A percentile compares a stretch with the other conserved stretches of the same genome.
These are phyloP conservation scores for Neonectria coccinea DNA, from an alignment of 2,329 filamentous ascomycete species.

Conservation along the genomic window DNA sequence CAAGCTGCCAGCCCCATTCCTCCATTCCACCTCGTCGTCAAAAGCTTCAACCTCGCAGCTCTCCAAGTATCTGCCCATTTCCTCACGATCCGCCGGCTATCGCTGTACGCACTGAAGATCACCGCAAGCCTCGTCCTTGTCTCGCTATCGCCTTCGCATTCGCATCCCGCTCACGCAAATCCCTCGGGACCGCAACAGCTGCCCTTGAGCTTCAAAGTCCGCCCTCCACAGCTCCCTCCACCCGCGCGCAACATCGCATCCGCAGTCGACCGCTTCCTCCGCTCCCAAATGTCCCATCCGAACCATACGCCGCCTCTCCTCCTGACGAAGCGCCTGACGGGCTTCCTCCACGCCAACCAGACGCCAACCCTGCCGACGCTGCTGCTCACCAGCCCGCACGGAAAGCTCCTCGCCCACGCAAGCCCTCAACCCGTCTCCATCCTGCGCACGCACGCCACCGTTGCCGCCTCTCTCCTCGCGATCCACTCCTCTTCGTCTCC, in stretches of 20 bases:
- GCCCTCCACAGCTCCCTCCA: neutral
- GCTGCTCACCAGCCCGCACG: conserved; percentile 69
- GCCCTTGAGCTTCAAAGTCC: conserved; percentile 2
- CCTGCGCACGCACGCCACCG: conserved; percentile 72
- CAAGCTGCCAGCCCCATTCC: conserved; percentile 17
- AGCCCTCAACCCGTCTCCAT: conserved; percentile 66
- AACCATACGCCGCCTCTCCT: conserved; percentile 67
- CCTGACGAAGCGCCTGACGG: conserved; percentile 73
- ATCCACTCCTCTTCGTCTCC: conserved; percentile 63
- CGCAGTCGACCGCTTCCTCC: conserved; percentile 3
- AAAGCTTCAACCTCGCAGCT: conserved; percentile 25
- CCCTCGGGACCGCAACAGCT: conserved; percentile 12
- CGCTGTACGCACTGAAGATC: neutral
- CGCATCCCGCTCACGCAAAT: conserved; percentile 5
- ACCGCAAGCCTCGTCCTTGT: neutral
- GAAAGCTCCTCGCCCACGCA: conserved; percentile 73
- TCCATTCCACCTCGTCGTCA: conserved; percentile 19
- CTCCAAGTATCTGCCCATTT: conserved; percentile 20
- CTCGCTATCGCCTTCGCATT: neutral
- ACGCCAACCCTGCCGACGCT: conserved; percentile 68
- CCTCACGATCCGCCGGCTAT: neutral
- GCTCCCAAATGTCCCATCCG: conserved; percentile 49
- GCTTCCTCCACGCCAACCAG: conserved; percentile 70
- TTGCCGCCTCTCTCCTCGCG: conserved; percentile 71
- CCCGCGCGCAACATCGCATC: conserved; percentile 1